Base-by-base conservation (phyloP, 75 land plant species). In the Chamaecyparis obtusa region DNA sequence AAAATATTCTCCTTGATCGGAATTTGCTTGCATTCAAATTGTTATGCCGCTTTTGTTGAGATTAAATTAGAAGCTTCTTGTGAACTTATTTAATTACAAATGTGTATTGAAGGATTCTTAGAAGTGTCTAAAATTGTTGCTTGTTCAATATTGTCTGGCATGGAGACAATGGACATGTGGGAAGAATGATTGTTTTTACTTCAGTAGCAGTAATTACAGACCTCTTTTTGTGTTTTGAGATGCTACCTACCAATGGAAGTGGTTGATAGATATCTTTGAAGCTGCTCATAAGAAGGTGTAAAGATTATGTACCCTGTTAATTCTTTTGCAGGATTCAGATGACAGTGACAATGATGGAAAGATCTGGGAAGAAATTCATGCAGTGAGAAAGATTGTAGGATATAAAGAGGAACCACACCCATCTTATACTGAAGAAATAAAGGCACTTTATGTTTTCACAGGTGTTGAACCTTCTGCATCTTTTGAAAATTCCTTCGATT, bases 391-490 rank as follows among this genome's bases (percentile, higher is more conserved):
- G 36, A 93, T 94, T 41, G 87, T 94, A 2, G 95, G 95, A 24
- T 94, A 92, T 71, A 87, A 71, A 80, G 90, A 71, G 4, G 44
- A 85, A 43, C 85, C 57, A 13, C 78, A 77, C 0, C 9, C 78
- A 2, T 90, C 93, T 33, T 84, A 43, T 85, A n/a, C 87, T 11
- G 94, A 93, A 83, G 95, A 94, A 69, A 87, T 94, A 6, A 90
- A 88, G 80, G 93, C 92, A 16, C 90, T 94, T 27, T 94, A 93
- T 75, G 15, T 90, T 69, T 93, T 94, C 89, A 92, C 93, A 0
- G 95, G 95, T n/a, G 90, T 94, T 3, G 92, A 94, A 87, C 94
- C 91, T 7, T 92, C 94, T 15, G 17, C 88, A 56, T 88, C 91
- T 0, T 54, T 85, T 9, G 71, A 74, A 37, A 79, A 85, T 48